Evolutionary conservation across 768 basidiomycete species (phyloP).

Genomic region (Grammothele lineata): DNA sequence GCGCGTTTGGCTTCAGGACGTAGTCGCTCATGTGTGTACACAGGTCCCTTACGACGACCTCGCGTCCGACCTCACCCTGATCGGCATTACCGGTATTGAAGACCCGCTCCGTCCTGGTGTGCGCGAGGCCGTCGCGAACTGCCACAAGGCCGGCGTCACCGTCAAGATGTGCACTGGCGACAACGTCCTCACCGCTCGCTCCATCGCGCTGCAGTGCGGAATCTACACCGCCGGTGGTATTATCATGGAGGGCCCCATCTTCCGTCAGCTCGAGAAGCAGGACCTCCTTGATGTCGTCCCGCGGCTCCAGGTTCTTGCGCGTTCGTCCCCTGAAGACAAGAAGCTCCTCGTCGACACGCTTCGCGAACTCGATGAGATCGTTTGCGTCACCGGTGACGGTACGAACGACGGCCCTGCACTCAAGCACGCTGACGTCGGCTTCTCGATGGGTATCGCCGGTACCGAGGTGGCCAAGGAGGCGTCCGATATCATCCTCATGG

Average conservation of each 20-base stretch:
- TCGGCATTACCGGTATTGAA: slow-evolving; percentile 92
- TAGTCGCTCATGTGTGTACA: neutral
- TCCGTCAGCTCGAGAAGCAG: slow-evolving; percentile 66
- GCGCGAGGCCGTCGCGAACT: slow-evolving; percentile 81
- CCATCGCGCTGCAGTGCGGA: slow-evolving; percentile 93
- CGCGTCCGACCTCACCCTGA: slow-evolving; percentile 70
- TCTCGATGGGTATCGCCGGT: slow-evolving; percentile 94
- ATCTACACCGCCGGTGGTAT: slow-evolving; percentile 92
- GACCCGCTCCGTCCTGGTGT: slow-evolving; percentile 93
- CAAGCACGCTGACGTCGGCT: slow-evolving; percentile 94
- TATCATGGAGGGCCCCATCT: slow-evolving; percentile 97
- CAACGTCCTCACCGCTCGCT: slow-evolving; percentile 92
- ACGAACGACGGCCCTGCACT: slow-evolving; percentile 97
- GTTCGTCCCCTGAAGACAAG: slow-evolving; percentile 98
- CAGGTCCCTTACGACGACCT: slow-evolving; percentile 70
- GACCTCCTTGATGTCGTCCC: slow-evolving; percentile 85
- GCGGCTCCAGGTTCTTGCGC: slow-evolving; percentile 91
- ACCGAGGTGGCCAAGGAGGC: slow-evolving; percentile 99
- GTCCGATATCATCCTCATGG: slow-evolving; percentile 98
- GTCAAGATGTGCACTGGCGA: slow-evolving; percentile 99
- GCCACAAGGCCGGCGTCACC: slow-evolving; percentile 82
- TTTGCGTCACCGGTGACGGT: slow-evolving; percentile 96
- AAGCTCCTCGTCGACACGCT: slow-evolving; percentile 87
- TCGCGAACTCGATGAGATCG: slow-evolving; percentile 81
- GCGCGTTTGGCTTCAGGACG: neutral